Base-by-base conservation (phyloP, 148 eudicot species). In the Rhododendron kiyosumense region DNA sequence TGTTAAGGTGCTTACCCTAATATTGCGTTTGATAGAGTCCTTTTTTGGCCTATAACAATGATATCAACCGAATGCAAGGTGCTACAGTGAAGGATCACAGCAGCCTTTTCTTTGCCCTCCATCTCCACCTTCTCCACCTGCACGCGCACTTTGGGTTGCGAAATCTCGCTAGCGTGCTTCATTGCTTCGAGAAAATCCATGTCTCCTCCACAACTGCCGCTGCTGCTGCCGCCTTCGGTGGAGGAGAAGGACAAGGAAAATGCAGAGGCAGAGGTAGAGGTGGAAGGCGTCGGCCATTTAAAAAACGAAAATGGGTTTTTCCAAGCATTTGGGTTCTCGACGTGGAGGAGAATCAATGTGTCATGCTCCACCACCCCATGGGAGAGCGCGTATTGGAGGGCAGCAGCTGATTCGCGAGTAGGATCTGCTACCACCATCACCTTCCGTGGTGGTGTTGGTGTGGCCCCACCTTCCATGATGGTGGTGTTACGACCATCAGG, bases 381-480 rank as follows among this genome's bases (percentile, higher is more conserved):
- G 52, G 92, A 90, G 32, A 94, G 90, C 11, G 93, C 86, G 59
- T 94, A 94, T 87, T 94, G 91, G 13, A 94, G 90, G 10, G 96
- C 94, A 8, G 88, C 90, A 0, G 91, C 91, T 0, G 96, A 93
- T 71, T 94, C 94, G 3, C 93, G 89, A 4, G 87, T 90, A 20
- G 92, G 91, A 43, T 94, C 95, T 36, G 91, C 95, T 9, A 94
- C 92, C 84, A 94, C 93, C 94, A 94, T 94, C 69, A 94, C 86
- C 80, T 86, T 88, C 14, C 93, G 85, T 78, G 43, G 43, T 41
- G 43, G 43, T 41, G 83, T 76, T 65, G 80, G 76, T 71, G 76
- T 30, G 38, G 38, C 41, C 38, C 41, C 5, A 41, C 76, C 76
- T 74, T 28, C 81, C 88, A 57, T 84, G 84, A 34, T 51, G 86